Evolutionary conservation across 2,329 filamentous ascomycete genomes (phyloP).

Genomic region (Ophiostoma novo-ulmi): DNA sequence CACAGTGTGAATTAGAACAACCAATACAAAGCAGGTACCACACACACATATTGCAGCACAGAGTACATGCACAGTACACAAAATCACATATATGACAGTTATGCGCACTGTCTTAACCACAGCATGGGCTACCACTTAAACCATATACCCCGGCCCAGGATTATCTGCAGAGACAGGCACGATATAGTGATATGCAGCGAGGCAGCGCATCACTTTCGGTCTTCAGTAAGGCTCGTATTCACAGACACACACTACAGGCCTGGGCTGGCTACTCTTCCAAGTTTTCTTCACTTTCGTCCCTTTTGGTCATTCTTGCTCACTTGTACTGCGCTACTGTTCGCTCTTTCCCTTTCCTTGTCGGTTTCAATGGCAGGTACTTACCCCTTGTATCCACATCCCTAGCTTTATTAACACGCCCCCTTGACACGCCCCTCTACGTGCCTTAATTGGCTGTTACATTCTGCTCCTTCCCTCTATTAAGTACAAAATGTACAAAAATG

Average conservation of each 20-base stretch:
- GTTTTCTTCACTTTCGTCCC: not conserved
- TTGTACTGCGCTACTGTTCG: not conserved
- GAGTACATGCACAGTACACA: not conserved
- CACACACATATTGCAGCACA: not conserved
- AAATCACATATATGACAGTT: not conserved
- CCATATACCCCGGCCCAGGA: not conserved
- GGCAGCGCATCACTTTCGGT: not conserved
- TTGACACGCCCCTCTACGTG: not conserved
- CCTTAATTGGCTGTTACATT: not conserved
- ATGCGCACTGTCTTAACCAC: not conserved
- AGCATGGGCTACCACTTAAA: not conserved
- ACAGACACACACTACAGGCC: constrained; percentile 5
- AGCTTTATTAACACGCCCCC: not conserved
- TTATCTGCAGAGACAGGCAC: not conserved
- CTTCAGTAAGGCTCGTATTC: constrained; percentile 1
- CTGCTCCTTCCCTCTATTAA: not conserved
- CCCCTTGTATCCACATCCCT: constrained; percentile 1
- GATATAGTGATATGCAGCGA: not conserved
- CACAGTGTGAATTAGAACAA: not conserved
- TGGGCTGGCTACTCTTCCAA: constrained; percentile 1
- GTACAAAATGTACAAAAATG: not conserved
- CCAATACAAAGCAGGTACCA: not conserved
- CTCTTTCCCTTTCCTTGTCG: constrained; percentile 6
- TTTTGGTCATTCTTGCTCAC: not conserved
- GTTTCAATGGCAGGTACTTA: constrained; percentile 11